These are phyloP conservation scores for Aspergillus brasiliensis DNA, from an alignment of 2,329 filamentous ascomycete species.

Conservation along the genomic window DNA sequence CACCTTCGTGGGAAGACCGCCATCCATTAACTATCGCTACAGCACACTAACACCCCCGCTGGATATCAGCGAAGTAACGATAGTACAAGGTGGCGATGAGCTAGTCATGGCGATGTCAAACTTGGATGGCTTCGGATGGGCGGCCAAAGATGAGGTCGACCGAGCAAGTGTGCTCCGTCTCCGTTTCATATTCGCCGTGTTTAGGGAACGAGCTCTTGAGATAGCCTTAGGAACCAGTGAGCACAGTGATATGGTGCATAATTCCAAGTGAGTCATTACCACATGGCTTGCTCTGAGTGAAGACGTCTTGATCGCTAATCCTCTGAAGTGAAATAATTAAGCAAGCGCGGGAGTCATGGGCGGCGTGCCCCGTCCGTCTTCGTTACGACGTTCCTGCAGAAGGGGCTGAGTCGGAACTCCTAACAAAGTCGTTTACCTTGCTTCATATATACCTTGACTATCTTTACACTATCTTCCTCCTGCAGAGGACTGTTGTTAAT, in stretches of 20 bases:
- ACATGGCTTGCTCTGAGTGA: not conserved
- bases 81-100: slow-evolving; percentile 29
- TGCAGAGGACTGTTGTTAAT: slow-evolving; percentile 38
- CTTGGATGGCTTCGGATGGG: slow-evolving; percentile 34
- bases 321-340: slow-evolving; percentile 27
- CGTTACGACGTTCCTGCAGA: slow-evolving; percentile 27
- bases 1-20: slow-evolving; percentile 54
- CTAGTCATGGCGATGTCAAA: slow-evolving; percentile 28
- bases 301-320: not conserved
- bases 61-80: slow-evolving; percentile 33
- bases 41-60: slow-evolving; percentile 43
- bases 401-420: slow-evolving; percentile 11
- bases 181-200: slow-evolving; percentile 30
- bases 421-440: slow-evolving; percentile 22
- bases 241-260: slow-evolving; percentile 27
- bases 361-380: slow-evolving; percentile 26
- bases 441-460: slow-evolving; percentile 38
- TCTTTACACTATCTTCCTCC: slow-evolving; percentile 38
- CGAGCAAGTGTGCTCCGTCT: slow-evolving; percentile 27
- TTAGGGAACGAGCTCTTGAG: slow-evolving; percentile 35
- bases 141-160: slow-evolving; percentile 16
- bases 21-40: slow-evolving; percentile 48
- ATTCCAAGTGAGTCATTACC: slow-evolving; percentile 25
- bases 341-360: slow-evolving; percentile 29
- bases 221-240: slow-evolving; percentile 31